Percentiles rank a stretch among this genome's conserved stretches.
These are phyloP conservation scores for Botryosphaeria agaves DNA, from an alignment of 2,329 filamentous ascomycete species.

Conservation along the genomic window DNA sequence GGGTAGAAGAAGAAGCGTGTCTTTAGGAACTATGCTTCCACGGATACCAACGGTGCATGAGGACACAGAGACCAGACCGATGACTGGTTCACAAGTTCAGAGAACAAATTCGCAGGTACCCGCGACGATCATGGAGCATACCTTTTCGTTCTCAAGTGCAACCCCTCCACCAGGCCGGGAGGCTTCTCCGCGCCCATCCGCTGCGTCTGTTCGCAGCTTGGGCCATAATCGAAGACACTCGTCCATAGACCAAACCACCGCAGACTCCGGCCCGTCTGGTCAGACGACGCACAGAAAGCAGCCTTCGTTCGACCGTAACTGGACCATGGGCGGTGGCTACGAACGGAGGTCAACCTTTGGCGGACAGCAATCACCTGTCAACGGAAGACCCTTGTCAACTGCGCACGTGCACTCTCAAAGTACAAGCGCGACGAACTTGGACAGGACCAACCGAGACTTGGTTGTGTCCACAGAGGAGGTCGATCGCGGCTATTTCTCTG, in stretches of 20 bases:
- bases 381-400: slow-evolving; percentile 14
- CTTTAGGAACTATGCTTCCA: slow-evolving; percentile 21
- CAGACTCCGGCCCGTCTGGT: slow-evolving; percentile 1
- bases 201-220: slow-evolving; percentile 64
- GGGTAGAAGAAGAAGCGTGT: slow-evolving; percentile 21
- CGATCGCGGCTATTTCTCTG: slow-evolving; percentile 87
- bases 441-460: too few species aligned
- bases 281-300: slow-evolving; percentile 33
- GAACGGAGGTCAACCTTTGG: too few species aligned
- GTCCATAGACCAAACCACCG: slow-evolving; percentile 44
- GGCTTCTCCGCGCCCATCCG: slow-evolving; percentile 42
- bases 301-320: slow-evolving; percentile 40
- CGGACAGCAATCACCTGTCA: slow-evolving; percentile 13
- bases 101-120: slow-evolving; percentile 9
- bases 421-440: slow-evolving; percentile 5
- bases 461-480: slow-evolving; percentile 47
- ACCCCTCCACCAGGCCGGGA: slow-evolving; percentile 10
- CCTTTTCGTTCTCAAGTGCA: slow-evolving; percentile 5
- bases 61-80: slow-evolving; percentile 12
- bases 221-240: slow-evolving; percentile 79
- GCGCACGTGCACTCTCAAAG: slow-evolving; percentile 15
- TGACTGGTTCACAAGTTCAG: slow-evolving; percentile 10
- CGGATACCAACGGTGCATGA: slow-evolving; percentile 24
- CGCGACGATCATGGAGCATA: slow-evolving; percentile 11
- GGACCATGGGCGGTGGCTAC: slow-evolving; percentile 39